Conservation (phyloP, 805 yeast genomes). For the Saccharomyces paradoxus region DNA sequence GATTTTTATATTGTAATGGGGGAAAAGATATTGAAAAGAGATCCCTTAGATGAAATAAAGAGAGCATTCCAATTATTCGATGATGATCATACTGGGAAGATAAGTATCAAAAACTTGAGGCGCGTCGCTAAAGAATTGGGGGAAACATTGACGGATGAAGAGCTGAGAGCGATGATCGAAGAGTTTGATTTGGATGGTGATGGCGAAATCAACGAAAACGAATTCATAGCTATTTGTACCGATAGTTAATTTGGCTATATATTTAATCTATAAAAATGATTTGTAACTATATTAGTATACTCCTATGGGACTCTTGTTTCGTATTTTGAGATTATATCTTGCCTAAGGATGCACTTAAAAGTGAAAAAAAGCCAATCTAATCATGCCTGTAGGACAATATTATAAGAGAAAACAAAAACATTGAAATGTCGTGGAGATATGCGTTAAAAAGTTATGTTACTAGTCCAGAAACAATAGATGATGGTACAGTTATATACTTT, state of each 20-base stretch:
- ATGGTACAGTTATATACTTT: conserved; percentile 35
- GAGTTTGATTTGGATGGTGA: conserved; percentile 95
- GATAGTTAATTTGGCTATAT: conserved; percentile 38
- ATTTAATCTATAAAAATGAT: not conserved
- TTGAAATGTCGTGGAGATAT: conserved; percentile 39
- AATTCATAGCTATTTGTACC: conserved; percentile 80
- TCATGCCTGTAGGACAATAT: not conserved
- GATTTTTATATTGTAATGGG: conserved; percentile 71
- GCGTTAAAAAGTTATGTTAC: conserved; percentile 44
- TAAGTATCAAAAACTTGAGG: conserved; percentile 70
- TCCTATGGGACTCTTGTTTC: not conserved
- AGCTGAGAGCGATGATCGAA: conserved; percentile 91
- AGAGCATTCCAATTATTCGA: conserved; percentile 87
- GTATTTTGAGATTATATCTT: not conserved
- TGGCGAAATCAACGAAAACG: conserved; percentile 88
- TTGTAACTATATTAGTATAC: not conserved
- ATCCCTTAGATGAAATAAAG: conserved; percentile 85
- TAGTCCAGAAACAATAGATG: conserved; percentile 34
- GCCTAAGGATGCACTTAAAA: not conserved
- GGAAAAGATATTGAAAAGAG: conserved; percentile 73
- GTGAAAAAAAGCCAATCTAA: not conserved
- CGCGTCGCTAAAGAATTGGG: conserved; percentile 89
- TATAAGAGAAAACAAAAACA: not conserved
- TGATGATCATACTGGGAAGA: conserved; percentile 80
- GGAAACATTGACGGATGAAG: conserved; percentile 86